These are phyloP conservation scores for Claviceps sorghi DNA, from an alignment of 2,329 filamentous ascomycete species.

Conservation along the genomic window DNA sequence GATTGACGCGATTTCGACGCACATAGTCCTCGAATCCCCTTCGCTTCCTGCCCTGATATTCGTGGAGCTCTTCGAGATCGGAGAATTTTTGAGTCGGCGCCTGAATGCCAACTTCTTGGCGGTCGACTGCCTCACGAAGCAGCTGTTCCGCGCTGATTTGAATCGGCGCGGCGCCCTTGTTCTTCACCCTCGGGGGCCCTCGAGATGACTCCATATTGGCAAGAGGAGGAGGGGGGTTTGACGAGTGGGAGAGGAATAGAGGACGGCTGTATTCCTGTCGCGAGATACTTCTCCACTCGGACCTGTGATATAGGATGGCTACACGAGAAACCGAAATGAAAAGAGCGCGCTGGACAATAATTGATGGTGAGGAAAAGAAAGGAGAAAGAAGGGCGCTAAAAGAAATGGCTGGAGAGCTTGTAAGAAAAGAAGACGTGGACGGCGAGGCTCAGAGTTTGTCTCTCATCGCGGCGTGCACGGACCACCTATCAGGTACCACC, in stretches of 20 bases:
- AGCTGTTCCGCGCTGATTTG: constrained; percentile 97
- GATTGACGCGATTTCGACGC: constrained; percentile 80
- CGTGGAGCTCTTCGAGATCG: constrained; percentile 93
- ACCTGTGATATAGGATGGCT: not conserved
- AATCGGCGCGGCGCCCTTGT: constrained; percentile 83
- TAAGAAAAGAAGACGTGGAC: constrained; percentile 5
- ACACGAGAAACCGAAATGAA: not conserved
- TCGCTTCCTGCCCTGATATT: constrained; percentile 89
- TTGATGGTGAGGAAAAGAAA: not conserved
- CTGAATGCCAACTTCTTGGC: constrained; percentile 77
- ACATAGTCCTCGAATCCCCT: constrained; percentile 98
- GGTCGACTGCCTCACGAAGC: constrained; percentile 89
- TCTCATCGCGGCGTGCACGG: constrained; percentile 5
- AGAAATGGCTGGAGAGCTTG: not conserved
- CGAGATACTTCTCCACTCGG: not conserved
- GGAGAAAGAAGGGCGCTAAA: not conserved
- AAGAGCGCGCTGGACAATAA: not conserved
- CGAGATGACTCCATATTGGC: constrained; percentile 68
- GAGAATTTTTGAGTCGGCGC: constrained; percentile 89
- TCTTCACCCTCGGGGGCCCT: constrained; percentile 92
- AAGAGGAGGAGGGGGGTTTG: not conserved
- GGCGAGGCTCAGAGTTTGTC: not conserved
- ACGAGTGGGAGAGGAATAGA: not conserved
- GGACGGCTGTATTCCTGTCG: not conserved
- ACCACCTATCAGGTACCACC: constrained; percentile 1